phyloP scores from a whole-genome alignment of 176 grass and related monocot species.

The Carex kokanica region DNA sequence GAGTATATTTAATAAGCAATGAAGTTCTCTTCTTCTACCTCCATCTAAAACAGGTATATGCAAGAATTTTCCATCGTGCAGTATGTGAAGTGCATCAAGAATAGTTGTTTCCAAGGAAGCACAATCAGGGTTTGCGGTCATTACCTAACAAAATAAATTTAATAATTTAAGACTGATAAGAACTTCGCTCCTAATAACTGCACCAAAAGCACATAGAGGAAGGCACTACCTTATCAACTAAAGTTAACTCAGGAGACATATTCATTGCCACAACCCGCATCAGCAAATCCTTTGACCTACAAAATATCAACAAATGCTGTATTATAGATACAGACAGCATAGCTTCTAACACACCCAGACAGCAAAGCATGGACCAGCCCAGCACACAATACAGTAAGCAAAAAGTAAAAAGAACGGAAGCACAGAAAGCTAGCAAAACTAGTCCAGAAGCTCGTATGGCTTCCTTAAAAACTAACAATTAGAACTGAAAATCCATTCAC shows the following conservation, averaged over 20 bases:
- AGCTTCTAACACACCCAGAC: neutral
- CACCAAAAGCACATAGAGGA: neutral
- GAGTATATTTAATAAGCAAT: neutral
- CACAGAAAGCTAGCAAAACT: conserved; percentile 6
- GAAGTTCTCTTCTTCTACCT: conserved; percentile 41
- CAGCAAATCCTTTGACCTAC: conserved; percentile 95
- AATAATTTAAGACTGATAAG: conserved; percentile 22
- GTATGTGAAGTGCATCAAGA: conserved; percentile 93
- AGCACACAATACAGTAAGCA: neutral
- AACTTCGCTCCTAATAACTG: neutral
- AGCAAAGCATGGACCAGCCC: neutral
- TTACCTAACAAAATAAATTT: conserved; percentile 53
- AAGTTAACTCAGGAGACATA: conserved; percentile 85
- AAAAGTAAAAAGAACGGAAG: conserved; percentile 24
- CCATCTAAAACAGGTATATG: conserved; percentile 83
- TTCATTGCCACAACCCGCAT: conserved; percentile 94
- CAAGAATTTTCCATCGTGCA: conserved; percentile 97
- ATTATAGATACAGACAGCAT: neutral
- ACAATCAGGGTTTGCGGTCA: conserved; percentile 81
- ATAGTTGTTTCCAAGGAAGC: conserved; percentile 81
- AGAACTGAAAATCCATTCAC: neutral
- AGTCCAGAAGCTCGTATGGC: neutral
- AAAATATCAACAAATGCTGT: conserved; percentile 32
- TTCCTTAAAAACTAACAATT: neutral
- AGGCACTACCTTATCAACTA: conserved; percentile 84